phyloP scores from a whole-genome alignment of 176 grass and related monocot species.

The Oryza meridionalis region DNA sequence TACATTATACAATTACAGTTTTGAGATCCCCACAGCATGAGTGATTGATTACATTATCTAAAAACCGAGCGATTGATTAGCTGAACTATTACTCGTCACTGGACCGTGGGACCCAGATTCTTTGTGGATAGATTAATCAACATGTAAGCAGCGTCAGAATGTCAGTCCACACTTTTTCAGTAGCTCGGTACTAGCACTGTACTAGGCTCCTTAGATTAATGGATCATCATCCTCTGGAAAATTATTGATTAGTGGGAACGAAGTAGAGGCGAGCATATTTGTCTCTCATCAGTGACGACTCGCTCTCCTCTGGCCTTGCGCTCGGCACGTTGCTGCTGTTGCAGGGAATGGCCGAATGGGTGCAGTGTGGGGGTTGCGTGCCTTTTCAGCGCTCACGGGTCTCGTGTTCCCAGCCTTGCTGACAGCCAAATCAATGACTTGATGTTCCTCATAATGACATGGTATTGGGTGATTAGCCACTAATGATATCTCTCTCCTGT shows the following conservation, averaged over 20 bases:
- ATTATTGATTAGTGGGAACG: conserved; percentile 19
- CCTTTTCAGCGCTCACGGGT: conserved; percentile 24
- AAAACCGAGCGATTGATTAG: background rate
- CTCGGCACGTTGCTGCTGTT: conserved; percentile 7
- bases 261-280: conserved; percentile 33
- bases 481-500: background rate
- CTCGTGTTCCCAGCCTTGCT: background rate
- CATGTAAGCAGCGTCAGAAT: background rate
- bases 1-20: background rate
- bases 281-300: background rate
- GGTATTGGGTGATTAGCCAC: background rate
- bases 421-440: background rate
- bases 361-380: background rate
- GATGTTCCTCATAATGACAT: background rate
- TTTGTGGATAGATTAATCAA: conserved; percentile 21
- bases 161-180: background rate
- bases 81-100: background rate
- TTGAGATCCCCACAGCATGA: background rate
- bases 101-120: conserved; percentile 20
- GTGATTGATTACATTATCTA: background rate
- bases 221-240: background rate
- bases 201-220: background rate
- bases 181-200: background rate
- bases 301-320: background rate
- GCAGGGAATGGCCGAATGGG: background rate